A percentile compares a stretch with the other conserved stretches of the same genome.
Evolutionary conservation across 192 early-diverging fungal species (phyloP).

Genomic region (Martensiomyces pterosporus): DNA sequence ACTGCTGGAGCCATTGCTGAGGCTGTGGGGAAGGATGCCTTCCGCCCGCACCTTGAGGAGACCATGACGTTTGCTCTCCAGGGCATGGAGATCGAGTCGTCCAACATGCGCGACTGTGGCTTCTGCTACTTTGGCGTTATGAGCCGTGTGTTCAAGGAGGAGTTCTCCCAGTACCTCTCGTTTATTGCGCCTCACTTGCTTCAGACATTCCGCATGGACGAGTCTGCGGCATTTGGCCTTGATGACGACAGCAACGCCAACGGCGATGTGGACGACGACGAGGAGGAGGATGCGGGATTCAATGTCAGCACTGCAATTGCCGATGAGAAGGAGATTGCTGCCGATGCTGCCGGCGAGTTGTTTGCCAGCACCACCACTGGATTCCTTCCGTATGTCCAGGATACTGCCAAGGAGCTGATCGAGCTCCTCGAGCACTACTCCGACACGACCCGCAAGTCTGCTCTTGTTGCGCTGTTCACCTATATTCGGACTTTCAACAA

Average conservation of each 20-base stretch:
- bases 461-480: constrained; percentile 63
- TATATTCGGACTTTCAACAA: constrained; percentile 76
- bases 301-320: constrained; percentile 76
- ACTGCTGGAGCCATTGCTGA: constrained; percentile 80
- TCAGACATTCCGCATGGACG: constrained; percentile 71
- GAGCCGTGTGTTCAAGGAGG: constrained; percentile 74
- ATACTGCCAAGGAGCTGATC: constrained; percentile 61
- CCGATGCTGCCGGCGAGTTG: constrained; percentile 82
- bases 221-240: constrained; percentile 46
- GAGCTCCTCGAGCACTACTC: constrained; percentile 71
- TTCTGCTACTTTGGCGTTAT: constrained; percentile 85
- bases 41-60: constrained; percentile 69
- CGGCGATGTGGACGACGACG: constrained; percentile 54
- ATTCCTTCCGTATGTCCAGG: constrained; percentile 84
- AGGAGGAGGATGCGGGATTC: constrained; percentile 58
- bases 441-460: constrained; percentile 79
- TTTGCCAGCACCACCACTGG: constrained; percentile 69
- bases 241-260: constrained; percentile 15
- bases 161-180: constrained; percentile 73
- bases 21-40: constrained; percentile 79
- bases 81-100: constrained; percentile 68
- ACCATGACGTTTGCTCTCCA: constrained; percentile 75
- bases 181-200: constrained; percentile 79
- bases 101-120: constrained; percentile 75
- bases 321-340: constrained; percentile 90